Conservation (phyloP, 441 rosid species). For the Arabidopsis hybrid region DNA sequence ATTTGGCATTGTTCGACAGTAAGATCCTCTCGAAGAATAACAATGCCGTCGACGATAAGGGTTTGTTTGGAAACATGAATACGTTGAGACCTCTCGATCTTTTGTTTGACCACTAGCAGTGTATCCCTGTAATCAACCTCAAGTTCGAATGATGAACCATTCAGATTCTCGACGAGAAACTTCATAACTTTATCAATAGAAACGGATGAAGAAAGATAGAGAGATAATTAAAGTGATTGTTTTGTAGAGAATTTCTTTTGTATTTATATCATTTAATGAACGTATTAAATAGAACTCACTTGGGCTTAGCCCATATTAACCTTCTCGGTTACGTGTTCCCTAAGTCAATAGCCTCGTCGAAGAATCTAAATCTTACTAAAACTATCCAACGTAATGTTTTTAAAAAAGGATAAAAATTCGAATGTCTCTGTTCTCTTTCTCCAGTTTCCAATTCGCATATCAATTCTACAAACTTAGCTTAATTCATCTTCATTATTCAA, state of each 20-base stretch:
- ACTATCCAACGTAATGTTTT: no score
- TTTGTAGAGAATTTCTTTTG: not conserved
- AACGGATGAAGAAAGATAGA: not conserved
- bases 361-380: no score
- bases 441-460: no score
- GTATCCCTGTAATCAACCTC: conserved; percentile 68
- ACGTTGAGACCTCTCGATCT: conserved; percentile 61
- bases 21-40: conserved; percentile 64
- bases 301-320: not conserved
- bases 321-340: not conserved
- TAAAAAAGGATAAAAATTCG: no score
- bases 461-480: no score
- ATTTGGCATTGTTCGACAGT: conserved; percentile 58
- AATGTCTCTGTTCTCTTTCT: no score
- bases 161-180: conserved; percentile 57
- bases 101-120: conserved; percentile 70
- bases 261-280: not conserved
- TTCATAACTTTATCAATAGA: conserved; percentile 53
- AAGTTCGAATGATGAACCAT: conserved; percentile 58
- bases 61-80: conserved; percentile 63
- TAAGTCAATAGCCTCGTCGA: not conserved
- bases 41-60: conserved; percentile 60
- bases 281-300: not conserved
- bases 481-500: no score
- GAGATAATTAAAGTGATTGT: not conserved